Evolutionary conservation across 2,329 filamentous ascomycete genomes (phyloP).

Genomic region (Hyphodiscus sp.): DNA sequence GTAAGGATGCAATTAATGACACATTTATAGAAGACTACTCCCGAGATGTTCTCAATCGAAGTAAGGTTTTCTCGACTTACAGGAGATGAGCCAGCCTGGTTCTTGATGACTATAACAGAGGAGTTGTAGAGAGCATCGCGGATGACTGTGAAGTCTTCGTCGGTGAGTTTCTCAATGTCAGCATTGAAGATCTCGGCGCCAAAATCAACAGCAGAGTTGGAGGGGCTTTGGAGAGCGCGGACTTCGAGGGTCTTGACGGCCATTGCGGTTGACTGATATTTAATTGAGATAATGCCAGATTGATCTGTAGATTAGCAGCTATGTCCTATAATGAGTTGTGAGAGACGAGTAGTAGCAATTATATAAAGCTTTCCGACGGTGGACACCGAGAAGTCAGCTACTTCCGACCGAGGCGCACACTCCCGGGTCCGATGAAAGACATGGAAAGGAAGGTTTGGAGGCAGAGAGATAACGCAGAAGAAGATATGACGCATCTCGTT

Average conservation of each 20-base stretch:
- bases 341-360: background rate
- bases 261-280: slow-evolving; percentile 14
- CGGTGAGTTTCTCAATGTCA: slow-evolving; percentile 56
- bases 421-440: background rate
- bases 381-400: background rate
- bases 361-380: background rate
- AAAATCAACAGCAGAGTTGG: slow-evolving; percentile 43
- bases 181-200: slow-evolving; percentile 52
- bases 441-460: no score
- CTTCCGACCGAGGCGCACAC: background rate
- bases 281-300: background rate
- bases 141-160: slow-evolving; percentile 58
- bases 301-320: background rate
- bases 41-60: no score
- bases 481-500: background rate
- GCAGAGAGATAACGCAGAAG: background rate
- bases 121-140: slow-evolving; percentile 59
- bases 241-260: slow-evolving; percentile 27
- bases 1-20: no score
- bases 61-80: no score
- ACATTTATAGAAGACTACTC: no score
- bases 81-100: slow-evolving; percentile 56
- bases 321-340: background rate
- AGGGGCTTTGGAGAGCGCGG: slow-evolving; percentile 17
- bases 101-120: slow-evolving; percentile 66